Base-by-base conservation (phyloP, 352 stramenopile genomes). In the Phytophthora chlamydospora region DNA sequence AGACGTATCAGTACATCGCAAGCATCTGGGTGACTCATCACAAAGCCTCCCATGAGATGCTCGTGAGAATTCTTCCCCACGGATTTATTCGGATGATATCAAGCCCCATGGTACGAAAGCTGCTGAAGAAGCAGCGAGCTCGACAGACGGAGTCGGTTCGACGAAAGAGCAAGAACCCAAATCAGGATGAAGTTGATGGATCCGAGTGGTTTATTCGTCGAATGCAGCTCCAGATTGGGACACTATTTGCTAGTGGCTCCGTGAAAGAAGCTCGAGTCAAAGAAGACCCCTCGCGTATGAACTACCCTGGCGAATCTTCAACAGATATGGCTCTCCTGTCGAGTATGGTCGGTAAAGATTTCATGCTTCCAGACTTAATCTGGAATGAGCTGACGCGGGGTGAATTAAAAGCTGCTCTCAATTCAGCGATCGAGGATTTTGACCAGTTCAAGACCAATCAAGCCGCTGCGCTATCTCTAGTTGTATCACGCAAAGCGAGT, bases 11-110 rank as follows among this genome's bases (percentile, higher is more conserved):
- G 55, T 91, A 85, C 36, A 80, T 95, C 24, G 65, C 69, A 7
- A 84, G 73, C 9, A 91, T 95, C 17, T 95, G 84, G 82, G 77
- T 89, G 32, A 80, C 82, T 17, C 78, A 91, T 54, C 86, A 95
- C 64, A 83, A 80, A 52, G 56, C 75, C 3, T 93, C 86, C 9
- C 88, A 86, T 50, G 79, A 92, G 32, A 73, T 93, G 65, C 58
- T 95, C 1, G 50, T 68, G 17, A 64, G 84, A 17, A 74, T 91
- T 11, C 61, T 95, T 16, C 86, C 86, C 0, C 71, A 76, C 24
- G 86, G 86, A 16, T 90, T 95, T 46, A 75, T 95, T 42, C 77
- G 86, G 31, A 91, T 95, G 73, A 76, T 93, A 16, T 80, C 83
- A 0, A 77, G 68, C 50, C 70, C 80, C 3, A 71, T 74, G 42